These are phyloP conservation scores for Nymphaea colorata DNA, from an alignment of 164 flowering plant genomes.

Conservation along the genomic window DNA sequence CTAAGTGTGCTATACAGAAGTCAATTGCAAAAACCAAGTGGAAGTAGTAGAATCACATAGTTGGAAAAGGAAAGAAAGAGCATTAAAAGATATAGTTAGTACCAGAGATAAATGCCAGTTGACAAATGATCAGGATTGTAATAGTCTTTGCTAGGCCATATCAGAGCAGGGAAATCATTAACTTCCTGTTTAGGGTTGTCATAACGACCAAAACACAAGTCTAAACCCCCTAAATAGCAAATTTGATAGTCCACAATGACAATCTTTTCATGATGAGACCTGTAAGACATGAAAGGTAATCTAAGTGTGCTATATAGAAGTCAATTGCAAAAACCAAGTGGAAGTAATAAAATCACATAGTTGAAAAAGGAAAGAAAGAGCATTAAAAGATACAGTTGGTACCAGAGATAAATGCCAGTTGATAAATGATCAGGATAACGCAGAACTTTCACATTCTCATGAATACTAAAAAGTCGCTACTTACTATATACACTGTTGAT, in stretches of 20 bases:
- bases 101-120: no score
- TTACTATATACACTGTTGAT: conserved; percentile 94
- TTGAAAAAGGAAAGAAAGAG: no score
- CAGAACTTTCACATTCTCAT: conserved; percentile 85
- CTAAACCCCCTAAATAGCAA: conserved; percentile 94
- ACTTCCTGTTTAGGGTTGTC: conserved; percentile 76
- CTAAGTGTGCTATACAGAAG: no score
- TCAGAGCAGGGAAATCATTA: conserved; percentile 58
- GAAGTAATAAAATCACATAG: no score
- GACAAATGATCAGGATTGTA: conserved; percentile 41
- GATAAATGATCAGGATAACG: conserved; percentile 99
- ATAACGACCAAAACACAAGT: conserved; percentile 97
- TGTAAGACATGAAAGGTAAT: conserved; percentile 7
- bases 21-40: no score
- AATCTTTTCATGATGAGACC: conserved; percentile 99
- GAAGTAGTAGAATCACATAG: no score
- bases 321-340: no score
- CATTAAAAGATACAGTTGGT: conserved; percentile 1
- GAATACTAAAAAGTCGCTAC: conserved; percentile 75
- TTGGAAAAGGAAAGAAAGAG: no score
- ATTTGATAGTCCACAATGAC: conserved; percentile 85
- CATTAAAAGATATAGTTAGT: no score
- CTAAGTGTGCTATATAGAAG: no score
- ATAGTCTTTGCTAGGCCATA: conserved; percentile 98
- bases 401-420: conserved; percentile 87